Evolutionary conservation across 768 basidiomycete species (phyloP).

Genomic region (Podaxis sp.): DNA sequence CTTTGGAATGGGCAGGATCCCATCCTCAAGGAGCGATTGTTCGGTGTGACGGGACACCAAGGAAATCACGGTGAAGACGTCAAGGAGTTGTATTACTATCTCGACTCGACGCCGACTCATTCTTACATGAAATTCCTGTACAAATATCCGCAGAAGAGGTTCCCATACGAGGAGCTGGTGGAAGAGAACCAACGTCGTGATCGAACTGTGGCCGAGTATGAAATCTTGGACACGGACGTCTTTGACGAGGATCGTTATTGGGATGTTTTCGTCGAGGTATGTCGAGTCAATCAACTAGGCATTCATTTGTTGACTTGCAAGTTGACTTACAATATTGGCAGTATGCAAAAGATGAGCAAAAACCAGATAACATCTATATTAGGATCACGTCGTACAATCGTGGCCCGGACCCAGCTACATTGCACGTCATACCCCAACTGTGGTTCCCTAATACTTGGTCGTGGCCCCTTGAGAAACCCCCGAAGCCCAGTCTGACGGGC

Average conservation of each 20-base stretch:
- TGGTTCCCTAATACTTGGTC: conserved; percentile 99
- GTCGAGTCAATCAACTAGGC: conserved; percentile 19
- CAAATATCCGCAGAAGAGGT: conserved; percentile 93
- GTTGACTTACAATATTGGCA: conserved; percentile 23
- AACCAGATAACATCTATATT: conserved; percentile 82
- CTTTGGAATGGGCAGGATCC: conserved; percentile 95
- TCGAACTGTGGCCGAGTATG: conserved; percentile 86
- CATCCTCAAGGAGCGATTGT: conserved; percentile 95
- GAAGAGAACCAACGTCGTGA: conserved; percentile 76
- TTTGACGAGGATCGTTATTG: conserved; percentile 95
- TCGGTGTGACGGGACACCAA: conserved; percentile 94
- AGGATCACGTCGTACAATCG: conserved; percentile 97
- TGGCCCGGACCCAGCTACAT: conserved; percentile 88
- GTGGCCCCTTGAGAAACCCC: conserved; percentile 70
- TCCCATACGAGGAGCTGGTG: conserved; percentile 93
- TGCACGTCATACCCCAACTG: conserved; percentile 93
- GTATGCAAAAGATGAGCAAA: conserved; percentile 97
- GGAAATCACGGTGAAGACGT: conserved; percentile 99
- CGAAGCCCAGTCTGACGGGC: conserved; percentile 56
- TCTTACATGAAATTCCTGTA: conserved; percentile 99
- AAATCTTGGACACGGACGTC: conserved; percentile 87
- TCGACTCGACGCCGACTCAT: conserved; percentile 97
- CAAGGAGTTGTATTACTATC: conserved; percentile 98
- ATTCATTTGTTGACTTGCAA: neutral
- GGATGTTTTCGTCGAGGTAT: conserved; percentile 97